A percentile compares a stretch with the other conserved stretches of the same genome.
These are phyloP conservation scores for Pseudocercospora cruenta DNA, from an alignment of 2,329 filamentous ascomycete genomes.

Conservation along the genomic window DNA sequence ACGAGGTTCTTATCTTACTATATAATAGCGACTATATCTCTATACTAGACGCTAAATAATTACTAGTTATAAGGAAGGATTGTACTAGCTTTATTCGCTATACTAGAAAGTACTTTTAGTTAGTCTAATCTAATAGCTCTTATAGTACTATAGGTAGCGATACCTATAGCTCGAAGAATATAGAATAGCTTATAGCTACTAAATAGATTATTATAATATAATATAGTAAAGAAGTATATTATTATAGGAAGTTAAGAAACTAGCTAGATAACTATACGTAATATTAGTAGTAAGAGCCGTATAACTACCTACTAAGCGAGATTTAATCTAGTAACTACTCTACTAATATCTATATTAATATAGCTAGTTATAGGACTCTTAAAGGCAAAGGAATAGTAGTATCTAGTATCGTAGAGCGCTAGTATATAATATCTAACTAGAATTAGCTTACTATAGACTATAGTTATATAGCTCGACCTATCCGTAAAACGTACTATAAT, in stretches of 20 bases:
- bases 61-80: slow-evolving; percentile 9
- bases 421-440: not conserved
- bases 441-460: slow-evolving; percentile 1
- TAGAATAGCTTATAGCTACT: slow-evolving; percentile 9
- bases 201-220: slow-evolving; percentile 10
- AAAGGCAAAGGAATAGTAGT: slow-evolving; percentile 7
- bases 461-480: not conserved
- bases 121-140: not conserved
- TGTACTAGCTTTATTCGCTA: slow-evolving; percentile 4
- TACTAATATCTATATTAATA: slow-evolving; percentile 5
- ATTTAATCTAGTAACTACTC: not conserved
- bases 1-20: slow-evolving; percentile 10
- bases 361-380: slow-evolving; percentile 9
- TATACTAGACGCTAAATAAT: not conserved
- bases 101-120: not conserved
- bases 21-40: not conserved
- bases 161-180: slow-evolving; percentile 2
- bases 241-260: not conserved
- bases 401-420: not conserved
- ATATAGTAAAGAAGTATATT: not conserved
- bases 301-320: too few species aligned
- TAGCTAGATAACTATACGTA: not conserved
- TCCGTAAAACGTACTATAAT: slow-evolving; percentile 7
- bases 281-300: too few species aligned
- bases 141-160: not conserved